These are phyloP conservation scores for Blastobotrys chiropterorum DNA, from an alignment of 805 yeast species.

Conservation along the genomic window DNA sequence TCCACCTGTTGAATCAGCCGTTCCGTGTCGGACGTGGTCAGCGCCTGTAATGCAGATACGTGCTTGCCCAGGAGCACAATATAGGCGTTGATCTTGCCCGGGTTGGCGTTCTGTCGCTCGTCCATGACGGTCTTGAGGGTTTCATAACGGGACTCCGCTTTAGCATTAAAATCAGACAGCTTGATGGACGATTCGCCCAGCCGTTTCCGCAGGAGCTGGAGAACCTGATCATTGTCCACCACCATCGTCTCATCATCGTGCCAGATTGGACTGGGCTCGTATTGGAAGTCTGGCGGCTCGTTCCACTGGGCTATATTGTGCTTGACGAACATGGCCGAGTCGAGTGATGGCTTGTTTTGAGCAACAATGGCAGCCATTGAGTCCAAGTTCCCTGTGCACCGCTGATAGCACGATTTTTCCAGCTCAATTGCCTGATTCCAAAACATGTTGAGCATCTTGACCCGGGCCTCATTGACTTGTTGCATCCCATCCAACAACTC, in stretches of 20 bases:
- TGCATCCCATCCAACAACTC: constrained; percentile 81
- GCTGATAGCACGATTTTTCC: constrained; percentile 52
- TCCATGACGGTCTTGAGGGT: constrained; percentile 30
- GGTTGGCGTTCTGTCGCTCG: constrained; percentile 37
- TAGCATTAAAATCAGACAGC: constrained; percentile 18
- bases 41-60: constrained; percentile 42
- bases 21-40: constrained; percentile 64
- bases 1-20: constrained; percentile 79
- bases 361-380: constrained; percentile 50
- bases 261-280: constrained; percentile 89
- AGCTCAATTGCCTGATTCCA: constrained; percentile 54
- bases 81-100: constrained; percentile 19
- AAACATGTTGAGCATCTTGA: constrained; percentile 60
- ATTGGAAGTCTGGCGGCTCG: constrained; percentile 81
- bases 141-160: constrained; percentile 14
- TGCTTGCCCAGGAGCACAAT: constrained; percentile 46
- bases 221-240: constrained; percentile 37
- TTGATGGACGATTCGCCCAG: constrained; percentile 29
- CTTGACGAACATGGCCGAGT: constrained; percentile 85
- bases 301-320: constrained; percentile 73
- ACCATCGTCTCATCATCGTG: constrained; percentile 84
- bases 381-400: constrained; percentile 39
- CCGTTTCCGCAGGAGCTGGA: constrained; percentile 31
- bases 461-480: constrained; percentile 74
- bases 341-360: constrained; percentile 67